Conservation (phyloP, 441 rosid species). For the Kokia cookei region DNA sequence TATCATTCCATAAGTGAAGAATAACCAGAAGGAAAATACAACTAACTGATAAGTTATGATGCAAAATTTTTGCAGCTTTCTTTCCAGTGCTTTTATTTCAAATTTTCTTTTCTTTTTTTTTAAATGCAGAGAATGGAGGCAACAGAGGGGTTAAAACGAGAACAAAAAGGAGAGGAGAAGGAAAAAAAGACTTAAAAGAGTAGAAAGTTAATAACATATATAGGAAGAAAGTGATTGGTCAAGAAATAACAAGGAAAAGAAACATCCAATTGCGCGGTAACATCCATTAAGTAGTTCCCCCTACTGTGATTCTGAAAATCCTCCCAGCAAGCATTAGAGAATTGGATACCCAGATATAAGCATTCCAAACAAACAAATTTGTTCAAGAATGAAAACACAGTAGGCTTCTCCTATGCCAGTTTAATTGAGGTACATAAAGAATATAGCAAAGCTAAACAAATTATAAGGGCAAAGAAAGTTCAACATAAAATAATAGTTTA, state of each 20-base stretch:
- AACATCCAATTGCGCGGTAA: not conserved
- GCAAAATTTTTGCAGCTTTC: not conserved
- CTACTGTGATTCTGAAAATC: not conserved
- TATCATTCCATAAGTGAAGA: constrained; percentile 6
- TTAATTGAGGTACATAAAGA: not conserved
- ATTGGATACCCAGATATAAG: not conserved
- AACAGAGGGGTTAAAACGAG: not conserved
- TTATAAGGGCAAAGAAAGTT: not conserved
- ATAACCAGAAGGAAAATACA: not conserved
- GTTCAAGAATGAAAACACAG: not conserved
- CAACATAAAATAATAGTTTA: not conserved
- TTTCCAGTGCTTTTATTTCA: not conserved
- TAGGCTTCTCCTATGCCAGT: not conserved
- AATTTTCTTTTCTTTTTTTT: not conserved
- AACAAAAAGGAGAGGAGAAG: not conserved
- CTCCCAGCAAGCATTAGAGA: not conserved
- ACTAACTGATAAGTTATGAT: not conserved
- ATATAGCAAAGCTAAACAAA: not conserved
- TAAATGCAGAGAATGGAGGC: not conserved
- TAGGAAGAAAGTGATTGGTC: not conserved
- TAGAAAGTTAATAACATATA: not conserved
- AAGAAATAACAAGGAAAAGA: not conserved
- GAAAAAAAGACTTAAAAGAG: not conserved
- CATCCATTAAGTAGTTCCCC: not conserved
- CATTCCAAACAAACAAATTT: not conserved